Percentiles rank a stretch among this genome's conserved stretches.
Evolutionary conservation across 148 eudicot species (phyloP).

Genomic region (Rheum nobile): DNA sequence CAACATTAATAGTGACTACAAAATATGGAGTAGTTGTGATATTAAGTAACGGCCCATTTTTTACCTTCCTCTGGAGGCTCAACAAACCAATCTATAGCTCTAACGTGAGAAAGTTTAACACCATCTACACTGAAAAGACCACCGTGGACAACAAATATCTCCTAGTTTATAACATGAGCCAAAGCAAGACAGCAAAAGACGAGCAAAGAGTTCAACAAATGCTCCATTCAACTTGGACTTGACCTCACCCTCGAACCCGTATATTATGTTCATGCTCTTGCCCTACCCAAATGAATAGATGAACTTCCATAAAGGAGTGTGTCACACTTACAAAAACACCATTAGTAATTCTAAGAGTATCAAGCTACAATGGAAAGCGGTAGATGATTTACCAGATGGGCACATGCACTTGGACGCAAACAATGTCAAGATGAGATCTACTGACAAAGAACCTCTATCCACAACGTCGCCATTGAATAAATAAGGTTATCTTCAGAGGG

Average conservation of each 20-base stretch:
- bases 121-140: slow-evolving; percentile 99
- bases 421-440: slow-evolving; percentile 85
- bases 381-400: slow-evolving; percentile 57
- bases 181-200: slow-evolving; percentile 92
- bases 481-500: slow-evolving; percentile 96
- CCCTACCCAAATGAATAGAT: slow-evolving; percentile 85
- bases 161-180: slow-evolving; percentile 85
- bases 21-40: too few relatives aligned
- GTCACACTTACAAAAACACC: not conserved
- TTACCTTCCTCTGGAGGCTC: slow-evolving; percentile 99
- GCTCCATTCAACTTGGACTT: slow-evolving; percentile 82
- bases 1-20: too few relatives aligned
- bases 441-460: slow-evolving; percentile 90
- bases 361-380: not conserved
- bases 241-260: slow-evolving; percentile 98
- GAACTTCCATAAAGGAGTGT: slow-evolving; percentile 16
- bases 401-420: slow-evolving; percentile 97
- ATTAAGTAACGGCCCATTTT: not conserved
- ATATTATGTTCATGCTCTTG: slow-evolving; percentile 97
- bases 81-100: slow-evolving; percentile 79
- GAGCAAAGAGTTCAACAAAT: slow-evolving; percentile 96
- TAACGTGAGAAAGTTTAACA: slow-evolving; percentile 85
- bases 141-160: slow-evolving; percentile 88
- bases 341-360: not conserved
- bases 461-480: slow-evolving; percentile 96